A percentile compares a stretch with the other conserved stretches of the same genome.
These are phyloP conservation scores for Cetradonia linearis DNA, from an alignment of 495 filamentous ascomycete genomes.

Conservation along the genomic window DNA sequence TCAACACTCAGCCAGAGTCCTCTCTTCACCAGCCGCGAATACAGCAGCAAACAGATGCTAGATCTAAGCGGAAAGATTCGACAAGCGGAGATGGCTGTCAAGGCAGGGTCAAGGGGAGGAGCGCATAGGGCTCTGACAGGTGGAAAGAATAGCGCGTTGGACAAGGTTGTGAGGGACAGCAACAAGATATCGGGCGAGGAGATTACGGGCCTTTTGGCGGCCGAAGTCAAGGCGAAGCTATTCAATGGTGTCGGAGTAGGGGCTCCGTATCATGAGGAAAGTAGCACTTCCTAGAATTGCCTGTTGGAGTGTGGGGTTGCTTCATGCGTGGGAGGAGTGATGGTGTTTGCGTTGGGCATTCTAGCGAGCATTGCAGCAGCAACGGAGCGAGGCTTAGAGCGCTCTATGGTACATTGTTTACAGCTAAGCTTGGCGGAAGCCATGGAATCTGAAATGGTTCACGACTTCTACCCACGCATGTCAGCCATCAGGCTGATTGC, in stretches of 20 bases:
- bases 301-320: neutral
- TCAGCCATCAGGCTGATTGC: neutral
- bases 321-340: neutral
- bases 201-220: conserved; percentile 69
- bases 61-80: conserved; percentile 75
- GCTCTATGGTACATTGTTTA: neutral
- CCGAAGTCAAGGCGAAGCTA: conserved; percentile 72
- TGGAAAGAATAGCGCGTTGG: conserved; percentile 52
- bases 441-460: neutral
- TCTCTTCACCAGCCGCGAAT: conserved; percentile 86
- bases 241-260: conserved; percentile 55
- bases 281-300: neutral
- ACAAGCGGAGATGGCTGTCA: conserved; percentile 44
- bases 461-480: neutral
- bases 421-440: neutral
- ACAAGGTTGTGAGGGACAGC: conserved; percentile 69
- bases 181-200: conserved; percentile 81
- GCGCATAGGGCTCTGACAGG: conserved; percentile 10
- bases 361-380: conserved; percentile 4
- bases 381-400: neutral
- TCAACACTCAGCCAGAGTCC: conserved; percentile 93
- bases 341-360: neutral
- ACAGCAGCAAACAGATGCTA: conserved; percentile 79
- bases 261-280: neutral
- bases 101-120: conserved; percentile 30